phyloP scores from a whole-genome alignment of 768 basidiomycete species.

The Mycena galericulata region DNA sequence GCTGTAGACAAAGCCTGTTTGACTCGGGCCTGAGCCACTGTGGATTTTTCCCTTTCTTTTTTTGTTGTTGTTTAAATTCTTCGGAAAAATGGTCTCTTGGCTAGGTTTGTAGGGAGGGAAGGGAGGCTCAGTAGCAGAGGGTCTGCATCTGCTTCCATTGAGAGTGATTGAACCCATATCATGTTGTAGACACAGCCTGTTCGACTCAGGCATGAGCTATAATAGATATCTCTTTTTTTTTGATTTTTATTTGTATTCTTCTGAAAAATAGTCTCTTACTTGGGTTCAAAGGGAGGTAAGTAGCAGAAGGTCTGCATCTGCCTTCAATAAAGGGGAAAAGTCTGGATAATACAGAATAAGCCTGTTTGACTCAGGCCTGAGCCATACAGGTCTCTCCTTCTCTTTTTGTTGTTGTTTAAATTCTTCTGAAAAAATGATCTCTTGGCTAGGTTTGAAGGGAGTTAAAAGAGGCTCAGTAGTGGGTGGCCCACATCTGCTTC shows the following conservation, averaged over 20 bases:
- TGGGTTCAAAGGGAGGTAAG: not conserved
- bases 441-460: not conserved
- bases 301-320: constrained; percentile 12
- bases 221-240: not conserved
- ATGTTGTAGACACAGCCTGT: not conserved
- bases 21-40: constrained; percentile 7
- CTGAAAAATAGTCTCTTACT: not conserved
- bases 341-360: not conserved
- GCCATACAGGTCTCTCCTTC: not conserved
- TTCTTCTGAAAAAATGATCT: not conserved
- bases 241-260: too few relatives aligned
- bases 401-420: not conserved
- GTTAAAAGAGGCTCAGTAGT: not conserved
- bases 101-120: not conserved
- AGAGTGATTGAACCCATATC: too few relatives aligned
- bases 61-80: too few relatives aligned
- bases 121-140: constrained; percentile 11
- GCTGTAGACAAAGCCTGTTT: not conserved
- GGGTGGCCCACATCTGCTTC: not conserved
- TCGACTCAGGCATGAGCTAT: constrained; percentile 1
- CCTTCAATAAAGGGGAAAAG: not conserved
- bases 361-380: constrained; percentile 11
- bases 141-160: constrained; percentile 4
- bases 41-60: not conserved
- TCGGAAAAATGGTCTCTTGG: too few relatives aligned